Conservation (phyloP, 495 filamentous ascomycete species). For the Sabuloglossum arenarium region DNA sequence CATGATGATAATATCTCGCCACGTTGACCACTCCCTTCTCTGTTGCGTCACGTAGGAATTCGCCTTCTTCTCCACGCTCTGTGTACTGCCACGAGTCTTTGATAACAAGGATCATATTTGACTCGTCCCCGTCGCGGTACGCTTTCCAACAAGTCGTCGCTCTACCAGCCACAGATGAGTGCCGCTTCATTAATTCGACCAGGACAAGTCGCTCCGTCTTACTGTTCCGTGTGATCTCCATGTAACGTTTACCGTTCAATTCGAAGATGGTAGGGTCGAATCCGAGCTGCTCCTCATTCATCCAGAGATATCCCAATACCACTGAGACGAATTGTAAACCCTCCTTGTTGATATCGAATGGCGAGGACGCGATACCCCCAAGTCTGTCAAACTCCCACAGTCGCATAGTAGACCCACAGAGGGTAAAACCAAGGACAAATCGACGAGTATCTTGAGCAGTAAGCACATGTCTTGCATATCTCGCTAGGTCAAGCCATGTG, state of each 20-base stretch:
- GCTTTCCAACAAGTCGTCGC: constrained; percentile 24
- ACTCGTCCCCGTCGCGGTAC: constrained; percentile 18
- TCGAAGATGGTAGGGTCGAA: constrained; percentile 26
- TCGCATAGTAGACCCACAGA: constrained; percentile 14
- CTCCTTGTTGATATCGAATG: too few species aligned
- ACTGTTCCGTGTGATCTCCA: constrained; percentile 19
- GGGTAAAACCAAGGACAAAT: constrained; percentile 26
- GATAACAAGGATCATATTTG: constrained; percentile 19
- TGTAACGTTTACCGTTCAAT: constrained; percentile 14
- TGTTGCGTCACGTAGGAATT: constrained; percentile 16
- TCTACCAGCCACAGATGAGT: too few species aligned
- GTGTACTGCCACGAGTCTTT: constrained; percentile 30
- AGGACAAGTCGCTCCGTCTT: too few species aligned
- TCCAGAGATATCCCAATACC: too few species aligned
- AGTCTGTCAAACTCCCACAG: constrained; percentile 21
- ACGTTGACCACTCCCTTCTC: too few species aligned
- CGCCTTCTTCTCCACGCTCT: constrained; percentile 22
- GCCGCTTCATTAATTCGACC: too few species aligned
- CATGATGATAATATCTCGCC: too few species aligned
- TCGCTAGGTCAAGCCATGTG: constrained; percentile 19
- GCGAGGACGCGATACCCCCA: too few species aligned
- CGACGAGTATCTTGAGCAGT: too few species aligned
- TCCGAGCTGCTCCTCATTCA: constrained; percentile 24
- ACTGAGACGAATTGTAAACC: too few species aligned
- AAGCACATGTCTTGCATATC: constrained; percentile 23